Base-by-base conservation (phyloP, 1,284 basidiomycete species). In the Kalmanozyma brasiliensis region DNA sequence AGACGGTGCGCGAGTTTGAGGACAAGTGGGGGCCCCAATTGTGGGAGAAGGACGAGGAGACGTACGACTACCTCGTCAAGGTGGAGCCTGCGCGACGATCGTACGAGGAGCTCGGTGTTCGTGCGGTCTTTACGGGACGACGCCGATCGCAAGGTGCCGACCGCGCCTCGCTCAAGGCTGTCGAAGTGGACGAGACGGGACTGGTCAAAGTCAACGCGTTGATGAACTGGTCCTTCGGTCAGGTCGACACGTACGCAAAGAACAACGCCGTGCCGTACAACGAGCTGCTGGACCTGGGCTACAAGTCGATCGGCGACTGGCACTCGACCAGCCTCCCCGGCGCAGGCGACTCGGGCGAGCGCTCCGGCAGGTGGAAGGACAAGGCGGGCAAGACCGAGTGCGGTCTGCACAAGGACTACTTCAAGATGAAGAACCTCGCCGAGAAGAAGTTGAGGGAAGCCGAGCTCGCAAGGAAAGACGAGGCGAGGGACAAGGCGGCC, bases 241-340 rank as follows among this genome's bases (percentile, higher is more conserved):
- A 93, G 51, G 92, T 98, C 20, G 90, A 97, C 73, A 89, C 88
- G 78, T 96, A 98, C 82, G 87, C 95, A 59, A 88, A 89, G 52
- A 86, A 88, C 66, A 89, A 98, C 84, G 85, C 88, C 29, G 94
- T 98, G 1, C 94, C 94, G 2, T 89, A 89, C 75, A 98, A 98
- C 85, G 89, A 88, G 66, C 86, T 98, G 4, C 87, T 98, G 36
- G 89, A 89, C 72, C 87, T 93, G 80, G 95, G 95, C 1, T 98
- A 98, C 86, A 90, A 89, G 77, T 93, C 91, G 76, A 89, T 98
- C 65, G 95, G 95, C 9, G 95, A 98, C 84, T 95, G 93, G 91
- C 96, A 98, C 84, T 94, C 92, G 67, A 98, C 95, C 0, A 84
- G 70, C 0, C 87, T 89, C 26, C 79, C 83, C 16, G 89, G 89